Evolutionary conservation across 2,329 filamentous ascomycete genomes (phyloP).

Genomic region (Juglanconis sp.): DNA sequence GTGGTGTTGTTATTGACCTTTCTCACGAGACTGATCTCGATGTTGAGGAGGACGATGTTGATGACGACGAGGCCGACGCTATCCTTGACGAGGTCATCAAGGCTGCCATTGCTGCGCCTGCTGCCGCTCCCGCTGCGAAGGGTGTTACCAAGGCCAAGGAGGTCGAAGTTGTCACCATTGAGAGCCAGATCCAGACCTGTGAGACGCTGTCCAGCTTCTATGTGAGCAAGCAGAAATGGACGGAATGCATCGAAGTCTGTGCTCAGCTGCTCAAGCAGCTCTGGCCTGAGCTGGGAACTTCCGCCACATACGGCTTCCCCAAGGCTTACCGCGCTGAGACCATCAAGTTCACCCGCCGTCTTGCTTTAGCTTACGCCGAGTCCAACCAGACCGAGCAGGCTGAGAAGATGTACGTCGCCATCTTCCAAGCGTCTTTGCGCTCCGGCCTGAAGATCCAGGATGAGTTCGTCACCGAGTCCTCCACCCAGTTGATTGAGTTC

Average conservation of each 20-base stretch:
- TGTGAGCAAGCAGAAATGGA: conserved; percentile 17
- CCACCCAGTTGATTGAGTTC: conserved; percentile 19
- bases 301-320: conserved; percentile 18
- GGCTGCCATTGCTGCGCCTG: conserved; percentile 10
- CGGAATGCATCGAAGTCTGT: conserved; percentile 16
- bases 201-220: conserved; percentile 19
- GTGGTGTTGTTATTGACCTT: conserved; percentile 11
- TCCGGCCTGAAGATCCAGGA: conserved; percentile 21
- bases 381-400: conserved; percentile 23
- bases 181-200: conserved; percentile 19
- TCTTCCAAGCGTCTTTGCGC: conserved; percentile 22
- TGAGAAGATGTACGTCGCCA: conserved; percentile 19
- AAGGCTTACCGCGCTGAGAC: conserved; percentile 16
- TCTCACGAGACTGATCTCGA: conserved; percentile 12
- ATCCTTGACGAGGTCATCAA: conserved; percentile 17
- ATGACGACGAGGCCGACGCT: conserved; percentile 17
- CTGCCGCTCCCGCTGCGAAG: background rate
- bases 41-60: conserved; percentile 14
- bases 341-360: conserved; percentile 19
- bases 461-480: conserved; percentile 20
- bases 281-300: conserved; percentile 19
- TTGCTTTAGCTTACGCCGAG: conserved; percentile 17
- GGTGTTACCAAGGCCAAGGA: conserved; percentile 12
- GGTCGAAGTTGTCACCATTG: conserved; percentile 15
- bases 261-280: conserved; percentile 19